Percentiles rank a stretch among this genome's conserved stretches.
Conservation (phyloP, 805 yeast species). For the Sungouiella thailandica region DNA sequence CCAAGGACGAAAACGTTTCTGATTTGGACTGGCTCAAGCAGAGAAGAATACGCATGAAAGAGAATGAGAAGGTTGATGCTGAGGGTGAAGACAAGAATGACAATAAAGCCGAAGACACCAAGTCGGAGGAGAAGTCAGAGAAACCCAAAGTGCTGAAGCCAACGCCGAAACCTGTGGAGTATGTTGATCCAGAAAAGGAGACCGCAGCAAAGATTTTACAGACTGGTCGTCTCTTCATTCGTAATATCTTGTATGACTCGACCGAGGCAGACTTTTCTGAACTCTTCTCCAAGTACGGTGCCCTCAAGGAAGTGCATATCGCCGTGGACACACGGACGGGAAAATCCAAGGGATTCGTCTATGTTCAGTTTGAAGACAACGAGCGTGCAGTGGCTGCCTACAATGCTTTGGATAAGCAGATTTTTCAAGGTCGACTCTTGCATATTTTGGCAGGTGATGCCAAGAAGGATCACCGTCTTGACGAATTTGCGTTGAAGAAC, state of each 20-base stretch:
- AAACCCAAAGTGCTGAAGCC: conserved; percentile 4
- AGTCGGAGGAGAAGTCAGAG: conserved; percentile 11
- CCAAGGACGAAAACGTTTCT: conserved; percentile 50
- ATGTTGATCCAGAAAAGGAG: conserved; percentile 39
- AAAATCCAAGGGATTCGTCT: conserved; percentile 88
- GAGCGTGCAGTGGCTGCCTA: conserved; percentile 76
- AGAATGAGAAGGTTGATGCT: conserved; percentile 14
- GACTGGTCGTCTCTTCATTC: conserved; percentile 80
- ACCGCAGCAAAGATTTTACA: conserved; percentile 47
- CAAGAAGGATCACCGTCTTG: conserved; percentile 76
- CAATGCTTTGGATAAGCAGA: conserved; percentile 71
- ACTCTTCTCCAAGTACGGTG: conserved; percentile 66
- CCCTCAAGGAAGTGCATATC: conserved; percentile 81
- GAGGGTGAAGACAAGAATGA: conserved; percentile 1
- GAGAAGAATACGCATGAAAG: conserved; percentile 64
- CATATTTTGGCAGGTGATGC: conserved; percentile 85
- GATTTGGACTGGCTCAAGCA: conserved; percentile 86
- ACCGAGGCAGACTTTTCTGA: conserved; percentile 71
- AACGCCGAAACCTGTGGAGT: conserved; percentile 8
- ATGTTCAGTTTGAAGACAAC: conserved; percentile 63
- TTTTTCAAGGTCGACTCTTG: conserved; percentile 88
- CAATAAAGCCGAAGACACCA: too few species aligned
- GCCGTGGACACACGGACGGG: conserved; percentile 90
- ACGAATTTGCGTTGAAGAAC: conserved; percentile 87
- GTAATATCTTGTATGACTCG: conserved; percentile 79